Base-by-base conservation (phyloP, 768 basidiomycete genomes). In the Suillus plorans region DNA sequence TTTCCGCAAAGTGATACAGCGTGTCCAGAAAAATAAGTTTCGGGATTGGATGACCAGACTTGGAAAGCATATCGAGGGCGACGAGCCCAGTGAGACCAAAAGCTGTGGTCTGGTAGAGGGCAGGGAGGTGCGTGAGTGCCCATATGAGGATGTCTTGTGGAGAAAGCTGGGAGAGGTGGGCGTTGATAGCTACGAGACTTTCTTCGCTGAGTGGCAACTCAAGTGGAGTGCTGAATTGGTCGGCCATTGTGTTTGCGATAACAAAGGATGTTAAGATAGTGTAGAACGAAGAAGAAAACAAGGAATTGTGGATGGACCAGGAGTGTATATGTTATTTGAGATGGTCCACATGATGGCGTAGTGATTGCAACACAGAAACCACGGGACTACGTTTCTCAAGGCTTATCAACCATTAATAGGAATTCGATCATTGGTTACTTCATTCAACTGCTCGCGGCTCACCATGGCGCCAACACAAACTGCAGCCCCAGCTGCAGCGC, bases 21-120 rank as follows among this genome's bases (percentile, higher is more conserved):
- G 97, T 99, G 80, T 99, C 96, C 74, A 98, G 79, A 80, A 99
- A 99, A 80, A 99, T 95, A 22, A 98, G 84, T 1, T 95, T 94
- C 1, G 92, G 92, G 67, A 95, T 80, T 25, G 58, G 41, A 10
- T 31, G 41, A 4, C 58, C 41, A 1, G 58, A 59, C 75, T 92
- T 92, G 41, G 92, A 90, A 62, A 99, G 86, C 94, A 99, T 97
- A 75, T 97, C 95, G 66, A 93, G 88, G 22, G 95, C 89, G 63
- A 94, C 95, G 61, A 96, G 88, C 12, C 97, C 97, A 0, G 96
- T 98, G 65, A 98, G 83, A 8, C 97, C 97, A 72, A 99, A 97
- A 0, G 97, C 97, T 6, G 97, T 99, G 7, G 97, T 98, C 75
- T 99, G 97, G 77, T 88, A 89, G 22, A 99, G 81, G 8, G 84